Conservation (phyloP, 106 monocot genomes). For the Phalaenopsis aphrodite region DNA sequence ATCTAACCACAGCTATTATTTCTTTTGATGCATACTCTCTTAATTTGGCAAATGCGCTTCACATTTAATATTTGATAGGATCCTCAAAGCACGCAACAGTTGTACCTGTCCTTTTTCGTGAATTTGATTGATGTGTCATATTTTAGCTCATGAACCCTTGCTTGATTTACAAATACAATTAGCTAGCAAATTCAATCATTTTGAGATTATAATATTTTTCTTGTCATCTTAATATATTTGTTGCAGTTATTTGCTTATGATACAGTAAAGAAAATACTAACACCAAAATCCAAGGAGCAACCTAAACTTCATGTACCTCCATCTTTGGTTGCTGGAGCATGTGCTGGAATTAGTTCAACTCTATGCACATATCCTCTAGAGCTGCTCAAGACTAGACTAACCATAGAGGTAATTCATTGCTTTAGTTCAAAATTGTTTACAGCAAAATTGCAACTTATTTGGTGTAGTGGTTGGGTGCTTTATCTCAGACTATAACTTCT, state of each 20-base stretch:
- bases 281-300: slow-evolving; percentile 40
- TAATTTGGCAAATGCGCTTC: neutral
- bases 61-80: neutral
- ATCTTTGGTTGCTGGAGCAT: slow-evolving; percentile 81
- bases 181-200: too few species aligned
- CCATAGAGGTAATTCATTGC: slow-evolving; percentile 57
- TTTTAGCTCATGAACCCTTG: neutral
- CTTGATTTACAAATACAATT: neutral
- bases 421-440: too few species aligned
- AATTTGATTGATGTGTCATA: neutral
- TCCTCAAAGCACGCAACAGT: too few species aligned
- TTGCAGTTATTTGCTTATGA: slow-evolving; percentile 86
- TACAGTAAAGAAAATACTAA: slow-evolving; percentile 69
- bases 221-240: neutral
- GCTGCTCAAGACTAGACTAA: slow-evolving; percentile 82
- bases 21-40: neutral
- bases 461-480: too few species aligned
- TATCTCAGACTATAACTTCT: too few species aligned
- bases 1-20: too few species aligned
- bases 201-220: neutral
- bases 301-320: slow-evolving; percentile 55
- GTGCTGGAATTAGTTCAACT: slow-evolving; percentile 88
- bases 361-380: slow-evolving; percentile 86
- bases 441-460: too few species aligned
- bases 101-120: neutral